Evolutionary conservation across 176 grass and related monocot species (phyloP).

Genomic region (Leersia perrieri): DNA sequence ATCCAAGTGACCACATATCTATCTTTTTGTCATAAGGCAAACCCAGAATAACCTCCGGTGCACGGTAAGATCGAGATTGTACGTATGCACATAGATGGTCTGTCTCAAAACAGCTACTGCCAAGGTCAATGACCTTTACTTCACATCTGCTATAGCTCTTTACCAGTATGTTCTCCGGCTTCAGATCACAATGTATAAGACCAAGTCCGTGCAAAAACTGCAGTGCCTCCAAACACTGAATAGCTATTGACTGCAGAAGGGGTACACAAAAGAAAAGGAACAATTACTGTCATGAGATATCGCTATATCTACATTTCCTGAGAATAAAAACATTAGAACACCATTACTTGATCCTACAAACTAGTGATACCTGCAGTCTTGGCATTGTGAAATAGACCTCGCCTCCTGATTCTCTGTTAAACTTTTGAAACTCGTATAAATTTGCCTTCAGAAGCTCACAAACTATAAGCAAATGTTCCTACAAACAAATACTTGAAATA

Average conservation of each 20-base stretch:
- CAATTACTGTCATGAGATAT: background rate
- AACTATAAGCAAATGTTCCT: slow-evolving; percentile 99
- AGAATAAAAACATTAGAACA: slow-evolving; percentile 4
- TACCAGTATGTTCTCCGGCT: slow-evolving; percentile 98
- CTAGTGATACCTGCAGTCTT: slow-evolving; percentile 74
- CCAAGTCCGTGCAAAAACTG: slow-evolving; percentile 93
- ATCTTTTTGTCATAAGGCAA: slow-evolving; percentile 98
- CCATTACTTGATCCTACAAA: slow-evolving; percentile 13
- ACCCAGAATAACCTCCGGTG: slow-evolving; percentile 94
- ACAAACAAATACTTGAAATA: slow-evolving; percentile 37
- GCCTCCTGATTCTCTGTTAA: slow-evolving; percentile 98
- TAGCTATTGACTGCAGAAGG: slow-evolving; percentile 83
- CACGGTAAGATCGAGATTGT: slow-evolving; percentile 93
- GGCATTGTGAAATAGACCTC: slow-evolving; percentile 99
- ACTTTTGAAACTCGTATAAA: slow-evolving; percentile 98
- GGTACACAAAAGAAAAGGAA: slow-evolving; percentile 18
- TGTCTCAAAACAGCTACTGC: slow-evolving; percentile 98
- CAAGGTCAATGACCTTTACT: slow-evolving; percentile 98
- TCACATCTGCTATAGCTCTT: slow-evolving; percentile 99
- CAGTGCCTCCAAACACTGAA: slow-evolving; percentile 96
- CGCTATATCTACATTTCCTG: background rate
- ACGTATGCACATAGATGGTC: slow-evolving; percentile 96
- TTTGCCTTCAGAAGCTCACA: slow-evolving; percentile 99
- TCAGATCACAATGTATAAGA: slow-evolving; percentile 98
- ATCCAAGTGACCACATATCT: slow-evolving; percentile 98